Conservation (phyloP, 2,329 filamentous ascomycete species). For the Tetracladium maxilliforme region DNA sequence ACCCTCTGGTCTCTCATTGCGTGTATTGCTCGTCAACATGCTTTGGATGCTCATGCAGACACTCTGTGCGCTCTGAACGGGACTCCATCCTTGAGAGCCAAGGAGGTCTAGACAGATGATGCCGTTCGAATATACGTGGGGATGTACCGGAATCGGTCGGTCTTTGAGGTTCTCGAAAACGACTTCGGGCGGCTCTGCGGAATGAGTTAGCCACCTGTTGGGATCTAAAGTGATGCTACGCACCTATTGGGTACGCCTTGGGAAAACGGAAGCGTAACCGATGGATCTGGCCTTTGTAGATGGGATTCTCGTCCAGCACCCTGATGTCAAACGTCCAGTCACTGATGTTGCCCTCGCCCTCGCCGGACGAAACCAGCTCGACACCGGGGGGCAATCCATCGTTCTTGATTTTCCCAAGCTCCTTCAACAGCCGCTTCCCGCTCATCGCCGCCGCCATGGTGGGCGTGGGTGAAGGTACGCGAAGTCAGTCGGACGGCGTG, state of each 20-base stretch:
- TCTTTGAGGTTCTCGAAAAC: conserved; percentile 58
- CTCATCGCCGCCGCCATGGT: too few species aligned
- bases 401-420: conserved; percentile 30
- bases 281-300: conserved; percentile 71
- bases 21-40: conserved; percentile 92
- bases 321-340: conserved; percentile 88
- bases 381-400: conserved; percentile 64
- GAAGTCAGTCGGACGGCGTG: too few species aligned
- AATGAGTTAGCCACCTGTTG: neutral
- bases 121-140: conserved; percentile 95
- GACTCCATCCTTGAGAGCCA: conserved; percentile 79
- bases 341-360: too few species aligned
- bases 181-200: conserved; percentile 80
- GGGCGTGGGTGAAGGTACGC: too few species aligned
- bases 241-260: conserved; percentile 80
- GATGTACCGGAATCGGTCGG: conserved; percentile 77
- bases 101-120: conserved; percentile 96
- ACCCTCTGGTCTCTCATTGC: conserved; percentile 78
- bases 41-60: conserved; percentile 96
- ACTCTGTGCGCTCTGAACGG: conserved; percentile 92
- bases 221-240: conserved; percentile 6
- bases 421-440: conserved; percentile 10
- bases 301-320: conserved; percentile 79
- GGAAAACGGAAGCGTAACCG: conserved; percentile 80
- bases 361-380: conserved; percentile 63